Conservation (phyloP, 2,329 filamentous ascomycete genomes). For the Lasiodiplodia gonubiensis region DNA sequence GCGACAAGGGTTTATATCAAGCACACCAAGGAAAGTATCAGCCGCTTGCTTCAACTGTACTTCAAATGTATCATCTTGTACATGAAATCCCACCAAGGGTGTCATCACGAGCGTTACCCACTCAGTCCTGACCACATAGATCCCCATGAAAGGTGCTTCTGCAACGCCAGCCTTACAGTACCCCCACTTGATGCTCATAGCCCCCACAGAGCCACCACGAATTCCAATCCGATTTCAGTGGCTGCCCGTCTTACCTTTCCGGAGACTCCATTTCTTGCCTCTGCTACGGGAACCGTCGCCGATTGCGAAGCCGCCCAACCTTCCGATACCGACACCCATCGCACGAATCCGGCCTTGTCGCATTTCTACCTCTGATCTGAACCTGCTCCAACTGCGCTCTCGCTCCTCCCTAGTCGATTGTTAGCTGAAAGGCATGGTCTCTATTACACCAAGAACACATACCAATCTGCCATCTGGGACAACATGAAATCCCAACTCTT, state of each 20-base stretch:
- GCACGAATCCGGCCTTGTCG: slow-evolving; percentile 15
- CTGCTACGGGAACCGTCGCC: slow-evolving; percentile 7
- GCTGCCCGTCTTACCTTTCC: neutral
- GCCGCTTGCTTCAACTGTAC: neutral
- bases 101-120: neutral
- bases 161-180: neutral
- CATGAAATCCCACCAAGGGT: neutral
- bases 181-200: neutral
- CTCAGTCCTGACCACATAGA: neutral
- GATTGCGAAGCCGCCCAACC: slow-evolving; percentile 9
- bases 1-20: neutral
- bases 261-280: slow-evolving; percentile 5
- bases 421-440: neutral
- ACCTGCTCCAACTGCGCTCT: slow-evolving; percentile 35
- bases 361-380: slow-evolving; percentile 27
- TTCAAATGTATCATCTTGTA: slow-evolving; percentile 21
- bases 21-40: neutral
- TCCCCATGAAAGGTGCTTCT: neutral
- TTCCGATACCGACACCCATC: slow-evolving; percentile 12
- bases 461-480: slow-evolving; percentile 51
- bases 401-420: slow-evolving; percentile 30
- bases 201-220: neutral
- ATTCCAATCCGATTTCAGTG: neutral
- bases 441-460: neutral
- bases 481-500: slow-evolving; percentile 51